Percentiles rank a stretch among this genome's conserved stretches.
Conservation (phyloP, 257 asterid species). For the Solanum paucissectum region DNA sequence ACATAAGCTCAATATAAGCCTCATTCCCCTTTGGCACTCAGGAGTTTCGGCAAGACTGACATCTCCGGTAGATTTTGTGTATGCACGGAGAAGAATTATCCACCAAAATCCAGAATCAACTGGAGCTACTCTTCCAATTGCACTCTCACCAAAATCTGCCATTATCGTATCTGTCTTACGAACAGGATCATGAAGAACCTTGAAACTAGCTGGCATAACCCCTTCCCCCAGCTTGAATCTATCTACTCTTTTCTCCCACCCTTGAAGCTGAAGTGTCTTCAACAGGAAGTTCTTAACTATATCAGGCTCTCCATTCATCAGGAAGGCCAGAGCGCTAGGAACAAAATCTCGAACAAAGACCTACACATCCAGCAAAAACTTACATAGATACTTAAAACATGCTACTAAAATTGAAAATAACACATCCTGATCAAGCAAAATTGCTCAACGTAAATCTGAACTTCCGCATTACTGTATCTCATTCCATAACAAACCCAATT, state of each 20-base stretch:
- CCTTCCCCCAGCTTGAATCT: slow-evolving; percentile 81
- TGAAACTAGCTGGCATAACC: slow-evolving; percentile 74
- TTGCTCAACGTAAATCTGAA: not conserved
- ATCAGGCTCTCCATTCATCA: slow-evolving; percentile 73
- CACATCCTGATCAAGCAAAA: not conserved
- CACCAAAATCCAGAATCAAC: slow-evolving; percentile 91
- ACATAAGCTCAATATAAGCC: slow-evolving; percentile 51
- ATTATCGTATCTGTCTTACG: slow-evolving; percentile 50
- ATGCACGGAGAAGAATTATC: slow-evolving; percentile 77
- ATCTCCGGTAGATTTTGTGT: slow-evolving; percentile 71
- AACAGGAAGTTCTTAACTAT: slow-evolving; percentile 60
- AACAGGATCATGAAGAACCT: slow-evolving; percentile 62
- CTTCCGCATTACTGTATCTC: not conserved
- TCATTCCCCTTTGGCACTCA: slow-evolving; percentile 79
- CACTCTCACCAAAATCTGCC: slow-evolving; percentile 83
- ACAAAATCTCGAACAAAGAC: slow-evolving; percentile 77
- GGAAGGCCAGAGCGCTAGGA: slow-evolving; percentile 67
- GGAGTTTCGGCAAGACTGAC: slow-evolving; percentile 49
- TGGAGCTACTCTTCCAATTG: slow-evolving; percentile 79
- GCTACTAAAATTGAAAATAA: not conserved
- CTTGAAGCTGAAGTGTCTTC: slow-evolving; percentile 75
- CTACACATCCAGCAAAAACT: slow-evolving; percentile 12
- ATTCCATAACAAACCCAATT: not conserved
- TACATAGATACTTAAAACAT: not conserved
- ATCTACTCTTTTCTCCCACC: slow-evolving; percentile 63